Evolutionary conservation across 208 protist genomes (phyloP), one percentile per base, ranked within the genome.

Genomic region (Kentomonas sorsogonicus): DNA sequence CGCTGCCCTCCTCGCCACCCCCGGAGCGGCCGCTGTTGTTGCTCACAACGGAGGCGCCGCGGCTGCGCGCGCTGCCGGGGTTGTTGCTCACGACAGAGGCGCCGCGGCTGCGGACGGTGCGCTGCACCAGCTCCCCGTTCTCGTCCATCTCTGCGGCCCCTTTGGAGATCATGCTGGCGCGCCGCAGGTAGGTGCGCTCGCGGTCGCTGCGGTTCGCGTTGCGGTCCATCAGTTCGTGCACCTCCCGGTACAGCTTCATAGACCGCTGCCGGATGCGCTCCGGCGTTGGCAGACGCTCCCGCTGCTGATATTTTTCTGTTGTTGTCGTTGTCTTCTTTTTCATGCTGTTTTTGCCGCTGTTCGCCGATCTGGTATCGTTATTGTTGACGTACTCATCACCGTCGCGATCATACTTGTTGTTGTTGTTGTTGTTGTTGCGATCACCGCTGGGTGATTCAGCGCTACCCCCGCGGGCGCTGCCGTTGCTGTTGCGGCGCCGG

Each of bases 221-320:
- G 5, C 73, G 77, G 23, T 79, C 60, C 9, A 81, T 74, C 27
- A 92, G 63, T 9, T 77, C 70, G 53, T 87, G 74, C 23, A 92
- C 61, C 50, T 92, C 80, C 27, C 66, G 58, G 55, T 89, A 82
- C 10, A 92, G 63, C 30, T 48, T 31, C 20, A 64, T 61, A 23
- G 85, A 75, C 23, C 52, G 58, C 29, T 55, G 53, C 20, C 81
- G 80, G 29, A 92, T 79, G 33, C 76, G 72, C 52, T 92, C 85
- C 0, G 85, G 64, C 0, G 85, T 87, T 31, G 72, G 61, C 5
- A 79, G 30, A 0, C 72, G 13, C 9, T 64, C 41, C 3, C 40
- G 43, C 6, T 39, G 33, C 22, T 13, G n/a, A 16, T 18, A 0
- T 13, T 3, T 47, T n/a, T 18, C 18, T 16, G 33, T 5, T 36